Evolutionary conservation across 306 rosid species (phyloP), one percentile per base, ranked within the genome.

Genomic region (Sophora flavescens): DNA sequence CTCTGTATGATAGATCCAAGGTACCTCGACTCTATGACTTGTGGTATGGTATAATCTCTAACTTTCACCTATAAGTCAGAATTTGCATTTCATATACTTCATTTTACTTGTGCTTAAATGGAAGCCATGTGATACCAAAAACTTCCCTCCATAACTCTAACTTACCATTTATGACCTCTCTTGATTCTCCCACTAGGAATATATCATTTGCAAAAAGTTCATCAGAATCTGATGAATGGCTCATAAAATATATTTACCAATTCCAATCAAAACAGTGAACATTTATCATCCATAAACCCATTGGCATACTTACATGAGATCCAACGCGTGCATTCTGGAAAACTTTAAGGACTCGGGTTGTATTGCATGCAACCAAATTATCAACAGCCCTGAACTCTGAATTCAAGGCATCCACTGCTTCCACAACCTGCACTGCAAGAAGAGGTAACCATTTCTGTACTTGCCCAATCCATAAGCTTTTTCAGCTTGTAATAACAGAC

Each of bases 241-340:
- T 71, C 50, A 18, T n/a, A 74, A 22, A 54, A 50, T 6, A 14
- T 41, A 1, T 50, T 63, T 38, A 41, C 54, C 53, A 57, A 47
- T 53, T 10, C 18, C 36, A 39, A 30, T 14, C 13, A 66, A 51
- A 60, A 68, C 28, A 50, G 48, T 16, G 70, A 35, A 48, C 8
- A 51, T 35, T 26, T 30, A 45, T 58, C 16, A 50, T 28, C 60
- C 28, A 15, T 72, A 28, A 48, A 72, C 28, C 45, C 62, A 65
- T 3, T 14, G 10, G 17, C 60, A 41, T 14, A 80, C 91, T 83
- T 65, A 93, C 98, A 87, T 91, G 97, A 78, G 91, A 88, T 81
- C 98, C 98, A 87, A 93, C 84, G 81, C 96, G 88, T 60, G 88
- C 93, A 75, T 89, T 86, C 75, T 88, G 96, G 79, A 90, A 93